Evolutionary conservation across 139 green algal species (phyloP).

Genomic region (Chlamydomonas sp.): DNA sequence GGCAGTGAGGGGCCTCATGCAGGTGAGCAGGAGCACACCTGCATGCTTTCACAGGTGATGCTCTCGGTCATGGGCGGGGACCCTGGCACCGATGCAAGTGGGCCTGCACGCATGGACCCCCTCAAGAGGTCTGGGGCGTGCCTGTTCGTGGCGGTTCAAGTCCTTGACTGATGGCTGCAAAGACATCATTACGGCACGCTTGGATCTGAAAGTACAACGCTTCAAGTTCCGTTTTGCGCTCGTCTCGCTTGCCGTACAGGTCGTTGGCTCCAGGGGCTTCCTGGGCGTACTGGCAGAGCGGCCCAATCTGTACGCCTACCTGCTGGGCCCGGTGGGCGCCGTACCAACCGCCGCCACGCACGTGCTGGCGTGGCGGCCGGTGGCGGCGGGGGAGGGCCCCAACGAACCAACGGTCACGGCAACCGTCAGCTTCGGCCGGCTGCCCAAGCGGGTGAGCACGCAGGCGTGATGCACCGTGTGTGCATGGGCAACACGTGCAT

Average conservation of each 20-base stretch:
- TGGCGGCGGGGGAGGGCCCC: constrained; percentile 30
- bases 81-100: neutral
- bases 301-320: constrained; percentile 22
- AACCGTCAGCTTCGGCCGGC: neutral
- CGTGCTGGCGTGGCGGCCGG: constrained; percentile 35
- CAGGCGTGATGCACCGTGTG: neutral
- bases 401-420: neutral
- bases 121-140: neutral
- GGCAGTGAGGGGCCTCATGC: constrained; percentile 2
- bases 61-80: too few relatives aligned
- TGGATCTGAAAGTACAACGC: neutral
- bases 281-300: constrained; percentile 16
- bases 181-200: neutral
- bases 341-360: constrained; percentile 8
- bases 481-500: neutral
- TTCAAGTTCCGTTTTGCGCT: neutral
- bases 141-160: neutral
- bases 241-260: neutral
- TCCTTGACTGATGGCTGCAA: neutral
- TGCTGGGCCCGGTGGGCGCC: neutral
- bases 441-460: neutral
- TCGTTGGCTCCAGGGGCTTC: constrained; percentile 19
- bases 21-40: neutral
- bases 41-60: neutral
- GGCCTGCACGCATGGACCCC: neutral